Base-by-base conservation (phyloP, 345 rosid species). In the Cochlearia excelsa region DNA sequence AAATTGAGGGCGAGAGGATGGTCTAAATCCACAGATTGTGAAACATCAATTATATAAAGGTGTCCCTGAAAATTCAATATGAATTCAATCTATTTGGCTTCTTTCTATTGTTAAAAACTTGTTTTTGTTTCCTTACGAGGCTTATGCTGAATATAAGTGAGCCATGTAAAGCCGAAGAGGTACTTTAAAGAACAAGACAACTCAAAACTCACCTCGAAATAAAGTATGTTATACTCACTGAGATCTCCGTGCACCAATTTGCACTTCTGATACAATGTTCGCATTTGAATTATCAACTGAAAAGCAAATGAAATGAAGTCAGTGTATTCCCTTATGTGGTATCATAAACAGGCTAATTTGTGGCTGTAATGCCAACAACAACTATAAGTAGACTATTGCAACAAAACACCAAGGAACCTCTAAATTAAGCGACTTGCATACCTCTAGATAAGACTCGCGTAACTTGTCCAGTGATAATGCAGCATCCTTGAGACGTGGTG, bases 401-500 rank as follows among this genome's bases (percentile, higher is more conserved):
- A 54, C 1, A 45, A 35, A 8, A 38, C 33, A 65, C 28, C 39
- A 16, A 23, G 30, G 46, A 63, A 9, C 27, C 27, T 53, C 51
- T 3, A 43, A 40, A 29, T 1, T n/a, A 40, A 69, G 41, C 5
- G 30, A 51, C 53, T 44, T 3, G 56, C 74, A 43, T 59, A 89
- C 99, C 99, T 93, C 97, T 46, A 85, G 56, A 76, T 89, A 93
- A 72, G 89, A 69, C 80, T 93, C 99, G 0, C 97, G 95, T 61
- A 93, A 66, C 75, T 78, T 89, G 68, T 86, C 97, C 55, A 78
- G 55, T 42, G 99, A 87, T 70, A 93, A 68, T 28, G 80, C 79
- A 66, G 99, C 99, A 81, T 89, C 99, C 87, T 89, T 93, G 47
- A 93, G 91, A 59, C 97, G 97, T 28, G 99, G 99, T 43, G 99